These are phyloP conservation scores for Phlebopus sp. DNA, from an alignment of 1,284 basidiomycete genomes.

Conservation along the genomic window DNA sequence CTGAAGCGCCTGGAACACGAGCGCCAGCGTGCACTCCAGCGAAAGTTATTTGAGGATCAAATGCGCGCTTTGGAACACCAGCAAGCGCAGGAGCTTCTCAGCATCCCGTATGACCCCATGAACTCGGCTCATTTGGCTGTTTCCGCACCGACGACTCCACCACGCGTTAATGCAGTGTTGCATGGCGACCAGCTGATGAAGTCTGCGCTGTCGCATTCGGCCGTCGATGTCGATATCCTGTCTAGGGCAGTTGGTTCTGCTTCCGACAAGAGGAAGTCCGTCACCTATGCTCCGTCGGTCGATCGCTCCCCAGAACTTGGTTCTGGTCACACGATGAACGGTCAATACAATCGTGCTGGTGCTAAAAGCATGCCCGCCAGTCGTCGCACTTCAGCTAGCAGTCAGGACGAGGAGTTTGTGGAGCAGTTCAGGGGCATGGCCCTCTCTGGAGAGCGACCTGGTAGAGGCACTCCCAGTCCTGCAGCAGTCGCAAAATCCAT, in stretches of 20 bases:
- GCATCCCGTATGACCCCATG: slow-evolving; percentile 61
- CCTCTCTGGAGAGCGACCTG: slow-evolving; percentile 58
- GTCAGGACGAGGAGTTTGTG: slow-evolving; percentile 77
- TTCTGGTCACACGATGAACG: slow-evolving; percentile 39
- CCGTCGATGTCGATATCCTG: slow-evolving; percentile 59
- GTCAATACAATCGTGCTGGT: slow-evolving; percentile 62
- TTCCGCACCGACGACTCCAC: slow-evolving; percentile 80
- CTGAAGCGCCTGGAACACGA: slow-evolving; percentile 90
- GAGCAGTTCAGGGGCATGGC: slow-evolving; percentile 67
- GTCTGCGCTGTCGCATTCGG: slow-evolving; percentile 42
- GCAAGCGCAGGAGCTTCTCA: slow-evolving; percentile 82
- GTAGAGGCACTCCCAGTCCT: slow-evolving; percentile 50
- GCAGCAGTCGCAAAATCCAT: slow-evolving; percentile 49
- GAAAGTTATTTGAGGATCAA: slow-evolving; percentile 90
- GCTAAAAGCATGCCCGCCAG: slow-evolving; percentile 89
- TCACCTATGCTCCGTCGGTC: slow-evolving; percentile 76
- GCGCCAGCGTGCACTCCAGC: slow-evolving; percentile 79
- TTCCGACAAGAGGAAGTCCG: slow-evolving; percentile 78
- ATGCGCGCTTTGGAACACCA: slow-evolving; percentile 90
- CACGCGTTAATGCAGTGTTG: slow-evolving; percentile 66
- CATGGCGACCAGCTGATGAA: slow-evolving; percentile 48
- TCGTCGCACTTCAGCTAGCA: slow-evolving; percentile 76
- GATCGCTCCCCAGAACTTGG: slow-evolving; percentile 67
- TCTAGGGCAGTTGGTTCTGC: slow-evolving; percentile 64
- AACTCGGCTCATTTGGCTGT: slow-evolving; percentile 67